Evolutionary conservation across 176 grass and related monocot genomes (phyloP), one percentile per base, ranked within the genome.

Genomic region (Thinopyrum elongatum): DNA sequence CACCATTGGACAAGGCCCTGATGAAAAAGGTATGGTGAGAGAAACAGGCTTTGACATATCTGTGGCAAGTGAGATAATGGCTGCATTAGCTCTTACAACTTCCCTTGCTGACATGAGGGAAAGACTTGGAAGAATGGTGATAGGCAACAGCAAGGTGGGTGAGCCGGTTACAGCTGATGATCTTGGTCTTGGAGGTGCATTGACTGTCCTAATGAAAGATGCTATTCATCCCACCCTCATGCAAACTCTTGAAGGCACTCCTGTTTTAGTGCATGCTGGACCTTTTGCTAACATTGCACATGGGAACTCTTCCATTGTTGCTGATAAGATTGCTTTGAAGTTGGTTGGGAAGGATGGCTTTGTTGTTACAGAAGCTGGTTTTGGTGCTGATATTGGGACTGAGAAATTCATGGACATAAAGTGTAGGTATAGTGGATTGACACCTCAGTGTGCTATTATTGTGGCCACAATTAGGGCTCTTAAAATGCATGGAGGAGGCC

Each of bases 381-480:
- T 99, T 67, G 97, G 97, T 78, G 84, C 97, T 80, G 97, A 99
- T 91, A 99, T 99, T 89, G 97, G 97, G 78, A 93, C 97, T 17
- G 94, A 99, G 79, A 99, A 99, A 39, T 99, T 99, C 87, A 99
- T 96, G 97, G 93, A 99, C 85, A 96, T 99, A 82, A 99, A 99
- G 80, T 99, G 92, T 80, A 92, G 94, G 59, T 99, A 99, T 61
- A 99, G 97, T 94, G 92, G 88, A 79, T 86, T 99, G 79, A 85
- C 94, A 62, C 97, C 97, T 5, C 97, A 98, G 80, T 99, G 97
- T 86, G 92, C 97, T 76, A 88, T 98, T 86, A 91, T 98, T 79
- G 94, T 98, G 35, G 94, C 97, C 70, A 98, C 97, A 78, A 96
- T 98, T 76, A 87, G 97, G 47, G 97, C 97, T 36, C 92, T 98